Percentiles rank a stretch among this genome's conserved stretches.
Conservation (phyloP, 306 rosid genomes). For the Rubus idaeus region DNA sequence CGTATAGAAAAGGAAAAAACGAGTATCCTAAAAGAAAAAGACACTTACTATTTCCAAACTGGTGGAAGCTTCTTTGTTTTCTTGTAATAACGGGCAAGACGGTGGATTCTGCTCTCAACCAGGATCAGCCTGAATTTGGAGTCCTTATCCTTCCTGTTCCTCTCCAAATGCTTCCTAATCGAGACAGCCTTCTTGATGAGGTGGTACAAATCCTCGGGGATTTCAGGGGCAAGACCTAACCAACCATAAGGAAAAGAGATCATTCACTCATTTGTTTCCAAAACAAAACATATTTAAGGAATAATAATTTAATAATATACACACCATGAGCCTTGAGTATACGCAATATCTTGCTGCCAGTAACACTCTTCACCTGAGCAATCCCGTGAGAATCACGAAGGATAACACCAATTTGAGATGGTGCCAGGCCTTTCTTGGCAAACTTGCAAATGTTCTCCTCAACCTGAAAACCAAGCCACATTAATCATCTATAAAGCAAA, state of each 20-base stretch:
- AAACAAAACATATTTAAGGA: neutral
- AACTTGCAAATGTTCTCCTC: slow-evolving; percentile 83
- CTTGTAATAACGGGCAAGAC: slow-evolving; percentile 84
- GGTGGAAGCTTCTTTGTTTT: slow-evolving; percentile 95
- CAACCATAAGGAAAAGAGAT: neutral
- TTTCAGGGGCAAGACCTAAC: slow-evolving; percentile 85
- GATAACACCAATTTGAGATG: slow-evolving; percentile 94
- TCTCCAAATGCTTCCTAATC: slow-evolving; percentile 81
- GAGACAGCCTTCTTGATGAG: slow-evolving; percentile 90
- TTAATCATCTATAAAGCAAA: neutral
- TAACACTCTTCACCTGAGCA: slow-evolving; percentile 71
- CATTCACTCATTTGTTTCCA: neutral
- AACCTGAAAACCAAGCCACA: slow-evolving; percentile 39
- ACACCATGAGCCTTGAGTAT: slow-evolving; percentile 80
- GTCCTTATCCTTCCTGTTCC: slow-evolving; percentile 84
- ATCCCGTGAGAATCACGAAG: slow-evolving; percentile 86
- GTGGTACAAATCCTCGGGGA: slow-evolving; percentile 92
- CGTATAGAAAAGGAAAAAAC: neutral
- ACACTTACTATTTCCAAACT: slow-evolving; percentile 80
- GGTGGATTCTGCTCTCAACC: slow-evolving; percentile 90
- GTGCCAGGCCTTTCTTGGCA: slow-evolving; percentile 88
- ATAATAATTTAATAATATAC: neutral
- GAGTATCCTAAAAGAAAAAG: neutral
- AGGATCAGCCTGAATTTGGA: slow-evolving; percentile 88
- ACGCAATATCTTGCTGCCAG: slow-evolving; percentile 77